phyloP scores from a whole-genome alignment of 306 rosid species.

The Prinsepia uniflora region DNA sequence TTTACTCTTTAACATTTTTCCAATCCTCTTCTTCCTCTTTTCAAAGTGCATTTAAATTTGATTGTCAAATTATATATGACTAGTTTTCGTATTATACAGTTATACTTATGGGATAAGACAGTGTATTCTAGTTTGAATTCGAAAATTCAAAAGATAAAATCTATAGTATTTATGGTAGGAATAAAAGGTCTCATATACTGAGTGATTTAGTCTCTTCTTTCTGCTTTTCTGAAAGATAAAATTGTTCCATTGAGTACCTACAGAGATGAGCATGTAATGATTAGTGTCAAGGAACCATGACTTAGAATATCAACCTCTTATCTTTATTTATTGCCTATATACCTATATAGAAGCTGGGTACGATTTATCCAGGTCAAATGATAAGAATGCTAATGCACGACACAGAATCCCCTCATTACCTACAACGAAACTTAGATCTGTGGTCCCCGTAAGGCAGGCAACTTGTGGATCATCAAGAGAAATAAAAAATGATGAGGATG shows the following conservation, averaged over 20 bases:
- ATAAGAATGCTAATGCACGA: constrained; percentile 47
- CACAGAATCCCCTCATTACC: constrained; percentile 43
- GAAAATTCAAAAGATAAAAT: no score
- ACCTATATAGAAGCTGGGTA: constrained; percentile 54
- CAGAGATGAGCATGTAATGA: constrained; percentile 5
- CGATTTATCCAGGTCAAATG: constrained; percentile 50
- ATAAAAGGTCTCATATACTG: neutral
- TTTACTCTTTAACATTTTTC: no score
- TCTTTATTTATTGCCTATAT: constrained; percentile 35
- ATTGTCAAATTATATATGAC: no score
- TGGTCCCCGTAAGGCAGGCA: constrained; percentile 35
- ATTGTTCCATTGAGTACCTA: constrained; percentile 5
- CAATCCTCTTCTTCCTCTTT: neutral
- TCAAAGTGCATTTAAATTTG: no score
- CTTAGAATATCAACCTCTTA: constrained; percentile 12
- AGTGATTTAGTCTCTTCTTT: neutral
- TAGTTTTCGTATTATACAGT: no score
- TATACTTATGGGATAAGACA: no score
- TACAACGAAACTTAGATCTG: constrained; percentile 37
- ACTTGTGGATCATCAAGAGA: constrained; percentile 86
- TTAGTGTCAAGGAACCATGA: constrained; percentile 2
- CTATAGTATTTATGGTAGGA: neutral
- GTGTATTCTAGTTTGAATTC: no score
- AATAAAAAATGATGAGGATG: constrained; percentile 75
- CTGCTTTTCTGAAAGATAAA: neutral